Evolutionary conservation across 2,329 filamentous ascomycete genomes (phyloP), one percentile per base, ranked within the genome.

Genomic region (Hymenoscyphus scutula): DNA sequence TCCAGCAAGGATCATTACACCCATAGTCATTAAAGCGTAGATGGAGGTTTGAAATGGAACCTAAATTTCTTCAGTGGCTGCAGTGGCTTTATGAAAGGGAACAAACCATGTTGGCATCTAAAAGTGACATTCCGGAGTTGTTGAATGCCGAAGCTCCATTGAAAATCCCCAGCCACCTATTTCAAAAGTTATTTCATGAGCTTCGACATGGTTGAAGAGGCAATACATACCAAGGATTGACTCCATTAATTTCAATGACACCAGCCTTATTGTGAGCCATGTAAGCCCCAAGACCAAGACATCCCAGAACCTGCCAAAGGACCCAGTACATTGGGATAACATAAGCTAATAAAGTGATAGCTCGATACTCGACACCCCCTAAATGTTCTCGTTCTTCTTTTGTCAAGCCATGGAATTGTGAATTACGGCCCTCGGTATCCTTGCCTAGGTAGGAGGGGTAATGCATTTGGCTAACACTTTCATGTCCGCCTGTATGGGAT

Each of bases 91-190:
- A 29, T n/a, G 29, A 11, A 23, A 29, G 27, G 41, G 30, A 32
- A 63, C 65, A 77, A 64, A 77, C 77, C 76, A 91, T 87, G 69
- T 88, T 89, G 48, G 82, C 81, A 71, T 90, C 86, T 13, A 89
- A 75, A 38, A 89, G 77, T 23, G 82, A 84, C 85, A 90, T 88
- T 48, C 87, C 87, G n/a, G 82, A 86, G 67, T 89, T 90, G 74
- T 89, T 89, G 74, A 90, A 90, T 0, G 87, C 87, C 19, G 85
- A 88, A 4, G 85, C 81, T 1, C 84, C 84, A 64, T 88, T 86
- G 75, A 90, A 90, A 53, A 85, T 81, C 48, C 87, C 87, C 2
- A 85, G 77, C 87, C 87, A 90, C 70, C 70, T 72, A 23, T 48
- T 23, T 1, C 23, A 1, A 15, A 11, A 27, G 19, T 38, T n/a